phyloP scores from a whole-genome alignment of 2,329 filamentous ascomycete species.

The Stagonosporopsis tanaceti region DNA sequence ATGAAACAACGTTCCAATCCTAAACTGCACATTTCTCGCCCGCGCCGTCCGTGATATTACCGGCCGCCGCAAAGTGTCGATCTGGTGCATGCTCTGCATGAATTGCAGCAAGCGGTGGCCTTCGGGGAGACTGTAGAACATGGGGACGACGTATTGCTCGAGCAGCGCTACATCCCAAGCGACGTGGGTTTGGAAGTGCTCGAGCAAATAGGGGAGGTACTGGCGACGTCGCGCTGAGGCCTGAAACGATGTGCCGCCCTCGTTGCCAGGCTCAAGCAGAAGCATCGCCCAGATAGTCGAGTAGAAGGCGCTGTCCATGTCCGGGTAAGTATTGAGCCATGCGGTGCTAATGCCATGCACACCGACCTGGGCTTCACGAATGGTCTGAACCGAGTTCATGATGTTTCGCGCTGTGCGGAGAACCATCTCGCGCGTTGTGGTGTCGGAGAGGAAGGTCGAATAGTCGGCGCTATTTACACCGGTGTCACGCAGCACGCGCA shows the following conservation, averaged over 20 bases:
- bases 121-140: slow-evolving; percentile 62
- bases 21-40: slow-evolving; percentile 37
- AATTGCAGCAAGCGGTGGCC: slow-evolving; percentile 63
- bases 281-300: slow-evolving; percentile 74
- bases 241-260: slow-evolving; percentile 24
- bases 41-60: slow-evolving; percentile 21
- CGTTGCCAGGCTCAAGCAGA: slow-evolving; percentile 48
- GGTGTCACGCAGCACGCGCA: slow-evolving; percentile 65
- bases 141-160: slow-evolving; percentile 70
- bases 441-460: slow-evolving; percentile 68
- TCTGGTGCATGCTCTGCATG: slow-evolving; percentile 63
- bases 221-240: slow-evolving; percentile 57
- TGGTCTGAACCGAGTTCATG: slow-evolving; percentile 70
- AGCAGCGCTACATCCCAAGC: slow-evolving; percentile 77
- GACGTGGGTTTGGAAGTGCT: slow-evolving; percentile 70
- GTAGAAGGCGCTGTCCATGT: slow-evolving; percentile 71
- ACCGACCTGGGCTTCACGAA: slow-evolving; percentile 40
- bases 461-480: slow-evolving; percentile 52
- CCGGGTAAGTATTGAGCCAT: slow-evolving; percentile 46
- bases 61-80: slow-evolving; percentile 63
- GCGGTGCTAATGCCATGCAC: slow-evolving; percentile 30
- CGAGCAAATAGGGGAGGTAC: slow-evolving; percentile 70
- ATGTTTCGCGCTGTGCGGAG: slow-evolving; percentile 84
- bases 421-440: slow-evolving; percentile 72
- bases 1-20: slow-evolving; percentile 81